Evolutionary conservation across 2,329 filamentous ascomycete genomes (phyloP).

Genomic region (Alternaria novae-zelandiae): DNA sequence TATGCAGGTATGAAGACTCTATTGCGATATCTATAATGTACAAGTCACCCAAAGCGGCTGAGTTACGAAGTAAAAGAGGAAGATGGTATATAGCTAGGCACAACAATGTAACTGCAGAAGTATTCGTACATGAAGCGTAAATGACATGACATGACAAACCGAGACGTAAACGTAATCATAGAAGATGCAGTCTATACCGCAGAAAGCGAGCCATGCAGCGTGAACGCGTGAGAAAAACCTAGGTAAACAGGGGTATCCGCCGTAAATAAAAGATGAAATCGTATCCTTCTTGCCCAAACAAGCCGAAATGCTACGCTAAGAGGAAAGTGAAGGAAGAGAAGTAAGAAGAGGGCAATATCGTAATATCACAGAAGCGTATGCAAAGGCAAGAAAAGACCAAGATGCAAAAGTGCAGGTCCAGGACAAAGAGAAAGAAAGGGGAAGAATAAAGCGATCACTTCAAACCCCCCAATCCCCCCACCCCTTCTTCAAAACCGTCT

Average conservation of each 20-base stretch:
- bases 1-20: neutral
- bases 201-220: neutral
- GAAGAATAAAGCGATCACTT: neutral
- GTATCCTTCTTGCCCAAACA: neutral
- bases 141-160: neutral
- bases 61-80: neutral
- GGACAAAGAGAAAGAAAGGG: neutral
- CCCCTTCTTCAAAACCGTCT: conserved; percentile 34
- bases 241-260: conserved; percentile 1
- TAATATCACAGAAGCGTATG: neutral
- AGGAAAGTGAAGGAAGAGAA: neutral
- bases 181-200: neutral
- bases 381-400: neutral
- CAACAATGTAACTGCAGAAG: neutral
- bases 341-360: neutral
- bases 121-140: neutral
- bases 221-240: neutral
- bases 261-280: neutral
- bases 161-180: neutral
- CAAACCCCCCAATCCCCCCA: conserved; percentile 43
- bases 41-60: neutral
- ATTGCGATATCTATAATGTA: neutral
- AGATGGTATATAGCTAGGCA: neutral
- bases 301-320: neutral
- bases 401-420: neutral